Evolutionary conservation across 163 green algal genomes (phyloP), one percentile per base, ranked within the genome.

Genomic region (Chloromonas sp.): DNA sequence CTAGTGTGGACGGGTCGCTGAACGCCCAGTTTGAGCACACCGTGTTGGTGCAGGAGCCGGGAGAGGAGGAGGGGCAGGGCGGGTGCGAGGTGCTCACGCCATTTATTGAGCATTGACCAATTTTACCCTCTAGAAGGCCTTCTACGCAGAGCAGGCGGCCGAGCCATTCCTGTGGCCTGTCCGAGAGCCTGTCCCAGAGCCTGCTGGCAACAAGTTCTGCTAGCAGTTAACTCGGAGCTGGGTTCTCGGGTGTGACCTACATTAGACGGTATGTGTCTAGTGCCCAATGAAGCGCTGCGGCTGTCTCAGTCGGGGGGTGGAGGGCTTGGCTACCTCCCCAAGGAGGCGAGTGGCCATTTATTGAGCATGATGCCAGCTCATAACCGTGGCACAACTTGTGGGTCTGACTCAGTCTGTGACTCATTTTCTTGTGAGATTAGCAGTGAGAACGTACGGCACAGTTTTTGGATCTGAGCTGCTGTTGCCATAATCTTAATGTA

Each of bases 1-100:
- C 97, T 1, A 97, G 94, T 0, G 83, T 83, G 0, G 96, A 99
- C 87, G 95, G 95, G 59, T 90, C 86, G 57, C 86, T 96, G 74
- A 91, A 91, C 57, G 96, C 96, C 2, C 96, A 99, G 90, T 96
- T 91, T 85, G 96, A 99, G 92, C 96, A 99, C 91, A 98, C 96
- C 5, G 84, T 99, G 74, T 89, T 98, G 1, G 95, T 99, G 74
- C 98, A 95, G 0, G 82, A 96, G 60, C 84, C 85, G 61, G 96
- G 96, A 0, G 88, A 92, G 58, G 96, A 99, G 77, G 91, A 74
- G 66, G 66, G 66, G 66, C 66, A 74, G 66, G 66, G 66, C 11
- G 66, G 66, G 5, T 74, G 66, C 66, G 66, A 74, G 66, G 11
- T 74, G 5, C 5, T 74, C 66, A 74, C 66, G 66, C 66, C 66